Percentiles rank a stretch among this genome's conserved stretches.
phyloP scores from a whole-genome alignment of 164 flowering plant species.

The Dillenia turbinata region DNA sequence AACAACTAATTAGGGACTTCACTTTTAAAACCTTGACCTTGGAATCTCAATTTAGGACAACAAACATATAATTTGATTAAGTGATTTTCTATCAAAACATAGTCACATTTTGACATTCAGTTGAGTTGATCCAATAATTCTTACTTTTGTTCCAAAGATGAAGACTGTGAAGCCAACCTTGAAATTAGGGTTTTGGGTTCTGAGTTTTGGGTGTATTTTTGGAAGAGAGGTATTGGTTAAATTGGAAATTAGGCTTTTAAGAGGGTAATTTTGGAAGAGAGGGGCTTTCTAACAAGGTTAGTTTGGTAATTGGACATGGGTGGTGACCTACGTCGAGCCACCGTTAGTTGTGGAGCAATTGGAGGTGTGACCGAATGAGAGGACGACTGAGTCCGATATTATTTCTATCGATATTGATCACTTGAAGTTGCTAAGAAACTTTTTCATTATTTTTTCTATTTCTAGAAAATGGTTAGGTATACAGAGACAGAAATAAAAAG shows the following conservation, averaged over 20 bases:
- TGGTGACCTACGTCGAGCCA: conserved; percentile 98
- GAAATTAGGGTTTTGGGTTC: conserved; percentile 46
- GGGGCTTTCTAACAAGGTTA: conserved; percentile 66
- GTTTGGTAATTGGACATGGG: conserved; percentile 85
- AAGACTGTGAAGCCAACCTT: conserved; percentile 31
- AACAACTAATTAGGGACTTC: conserved; percentile 61
- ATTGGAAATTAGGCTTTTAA: conserved; percentile 79
- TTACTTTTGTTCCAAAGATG: conserved; percentile 36
- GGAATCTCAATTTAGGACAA: conserved; percentile 48
- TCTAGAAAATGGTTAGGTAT: background rate
- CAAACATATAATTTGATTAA: conserved; percentile 75
- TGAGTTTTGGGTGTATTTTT: conserved; percentile 12
- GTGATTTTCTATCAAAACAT: conserved; percentile 47
- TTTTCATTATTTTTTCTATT: conserved; percentile 32
- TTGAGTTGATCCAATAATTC: conserved; percentile 49
- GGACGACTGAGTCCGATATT: conserved; percentile 97
- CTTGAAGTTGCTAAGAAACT: conserved; percentile 75
- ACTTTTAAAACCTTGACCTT: conserved; percentile 43
- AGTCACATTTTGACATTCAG: conserved; percentile 52
- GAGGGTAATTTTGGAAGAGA: conserved; percentile 93
- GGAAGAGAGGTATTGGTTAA: conserved; percentile 27
- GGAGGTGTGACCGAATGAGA: conserved; percentile 92
- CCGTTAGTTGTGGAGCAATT: conserved; percentile 87
- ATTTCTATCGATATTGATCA: conserved; percentile 93
- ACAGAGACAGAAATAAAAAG: no score